Percentiles rank a stretch among this genome's conserved stretches.
Evolutionary conservation across 1,139 yeast genomes (phyloP).

Genomic region (Trichomonascaceae sp.): DNA sequence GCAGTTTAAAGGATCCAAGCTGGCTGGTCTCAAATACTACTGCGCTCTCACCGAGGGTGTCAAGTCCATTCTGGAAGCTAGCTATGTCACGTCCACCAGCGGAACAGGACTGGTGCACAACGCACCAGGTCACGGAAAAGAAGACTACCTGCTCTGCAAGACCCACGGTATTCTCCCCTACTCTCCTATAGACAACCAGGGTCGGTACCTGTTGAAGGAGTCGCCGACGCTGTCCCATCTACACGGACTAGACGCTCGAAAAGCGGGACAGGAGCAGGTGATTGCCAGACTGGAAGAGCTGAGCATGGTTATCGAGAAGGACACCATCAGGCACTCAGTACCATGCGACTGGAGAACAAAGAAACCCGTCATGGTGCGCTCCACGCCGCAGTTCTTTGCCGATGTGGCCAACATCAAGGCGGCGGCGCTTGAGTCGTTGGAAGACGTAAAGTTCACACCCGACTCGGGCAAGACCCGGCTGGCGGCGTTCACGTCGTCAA

Average conservation of each 20-base stretch:
- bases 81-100: constrained; percentile 64
- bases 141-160: constrained; percentile 68
- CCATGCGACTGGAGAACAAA: constrained; percentile 98
- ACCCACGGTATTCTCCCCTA: constrained; percentile 42
- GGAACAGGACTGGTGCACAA: constrained; percentile 97
- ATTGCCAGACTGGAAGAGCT: constrained; percentile 32
- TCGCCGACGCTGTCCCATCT: constrained; percentile 29
- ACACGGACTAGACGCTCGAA: constrained; percentile 48
- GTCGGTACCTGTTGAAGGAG: constrained; percentile 44
- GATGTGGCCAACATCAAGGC: constrained; percentile 65
- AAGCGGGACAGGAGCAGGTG: constrained; percentile 39
- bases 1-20: constrained; percentile 31
- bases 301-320: constrained; percentile 38
- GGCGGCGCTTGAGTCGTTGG: constrained; percentile 45
- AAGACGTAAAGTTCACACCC: constrained; percentile 58
- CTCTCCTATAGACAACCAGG: constrained; percentile 71
- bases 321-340: constrained; percentile 61
- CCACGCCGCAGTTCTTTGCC: constrained; percentile 97
- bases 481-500: constrained; percentile 53
- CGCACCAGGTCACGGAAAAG: constrained; percentile 97
- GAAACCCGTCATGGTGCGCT: constrained; percentile 84
- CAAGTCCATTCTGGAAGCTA: constrained; percentile 58
- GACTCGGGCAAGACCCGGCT: constrained; percentile 59
- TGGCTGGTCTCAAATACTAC: constrained; percentile 36
- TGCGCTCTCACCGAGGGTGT: constrained; percentile 37